These are phyloP conservation scores for Primulina tabacum DNA, from an alignment of 257 asterid genomes.

Conservation along the genomic window DNA sequence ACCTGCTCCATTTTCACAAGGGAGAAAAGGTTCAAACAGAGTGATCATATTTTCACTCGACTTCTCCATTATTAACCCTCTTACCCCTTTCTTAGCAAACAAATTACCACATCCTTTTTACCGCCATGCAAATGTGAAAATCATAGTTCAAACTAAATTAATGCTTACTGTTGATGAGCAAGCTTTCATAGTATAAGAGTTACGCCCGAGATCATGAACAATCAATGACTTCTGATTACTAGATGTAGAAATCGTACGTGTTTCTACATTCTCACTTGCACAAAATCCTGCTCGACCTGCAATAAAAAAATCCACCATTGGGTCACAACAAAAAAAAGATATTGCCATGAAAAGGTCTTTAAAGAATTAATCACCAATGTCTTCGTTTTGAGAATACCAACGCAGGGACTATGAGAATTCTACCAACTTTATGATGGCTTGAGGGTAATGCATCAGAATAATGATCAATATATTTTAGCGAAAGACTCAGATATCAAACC, in stretches of 20 bases:
- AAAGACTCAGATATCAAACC: conserved; percentile 38
- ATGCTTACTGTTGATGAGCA: conserved; percentile 68
- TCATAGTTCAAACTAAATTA: conserved; percentile 13
- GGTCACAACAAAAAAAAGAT: conserved; percentile 14
- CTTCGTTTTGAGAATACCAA: conserved; percentile 8
- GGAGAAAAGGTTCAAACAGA: conserved; percentile 6
- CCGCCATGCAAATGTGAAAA: conserved; percentile 10
- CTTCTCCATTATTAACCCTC: not conserved
- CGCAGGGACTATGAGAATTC: not conserved
- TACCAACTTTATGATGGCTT: conserved; percentile 32
- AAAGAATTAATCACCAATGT: conserved; percentile 14
- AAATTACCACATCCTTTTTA: conserved; percentile 2
- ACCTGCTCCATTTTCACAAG: conserved; percentile 8
- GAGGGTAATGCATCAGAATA: conserved; percentile 30
- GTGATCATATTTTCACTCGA: not conserved
- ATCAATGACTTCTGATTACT: conserved; percentile 29
- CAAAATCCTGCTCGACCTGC: conserved; percentile 37
- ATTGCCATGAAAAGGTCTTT: conserved; percentile 17
- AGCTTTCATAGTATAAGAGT: conserved; percentile 40
- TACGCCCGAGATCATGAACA: conserved; percentile 35
- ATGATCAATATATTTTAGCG: conserved; percentile 26
- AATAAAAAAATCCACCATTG: conserved; percentile 24
- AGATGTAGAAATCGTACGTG: conserved; percentile 31
- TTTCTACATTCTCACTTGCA: conserved; percentile 36
- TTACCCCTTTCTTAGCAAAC: conserved; percentile 23